Evolutionary conservation across 306 rosid genomes (phyloP).

Genomic region (Citrullus mucosospermus): DNA sequence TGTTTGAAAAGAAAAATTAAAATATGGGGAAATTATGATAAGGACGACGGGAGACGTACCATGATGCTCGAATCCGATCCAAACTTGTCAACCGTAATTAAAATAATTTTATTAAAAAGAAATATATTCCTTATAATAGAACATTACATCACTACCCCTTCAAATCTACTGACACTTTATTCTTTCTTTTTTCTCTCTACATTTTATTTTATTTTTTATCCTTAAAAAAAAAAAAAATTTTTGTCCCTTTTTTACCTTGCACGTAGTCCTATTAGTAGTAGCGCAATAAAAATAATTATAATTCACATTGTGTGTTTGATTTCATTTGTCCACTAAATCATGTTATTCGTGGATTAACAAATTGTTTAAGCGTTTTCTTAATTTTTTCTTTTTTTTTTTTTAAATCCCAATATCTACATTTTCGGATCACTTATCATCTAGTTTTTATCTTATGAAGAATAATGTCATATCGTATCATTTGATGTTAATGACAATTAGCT

Average conservation of each 20-base stretch:
- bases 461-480: not conserved
- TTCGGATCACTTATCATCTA: not conserved
- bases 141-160: not conserved
- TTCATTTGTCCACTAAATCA: no score
- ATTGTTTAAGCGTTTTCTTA: no score
- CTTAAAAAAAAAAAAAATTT: no score
- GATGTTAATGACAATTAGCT: not conserved
- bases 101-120: not conserved
- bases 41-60: not conserved
- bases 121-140: not conserved
- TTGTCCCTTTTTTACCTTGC: not conserved
- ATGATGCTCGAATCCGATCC: not conserved
- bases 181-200: not conserved
- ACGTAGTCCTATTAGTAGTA: not conserved
- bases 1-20: not conserved
- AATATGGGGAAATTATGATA: not conserved
- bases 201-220: no score
- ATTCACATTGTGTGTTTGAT: not conserved
- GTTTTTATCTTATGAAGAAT: not conserved
- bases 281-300: not conserved
- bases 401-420: not conserved
- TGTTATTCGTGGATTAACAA: no score
- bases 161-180: constrained; percentile 1
- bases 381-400: not conserved
- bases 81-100: not conserved